Conservation (phyloP, 164 flowering plant genomes). For the Annona squamosa region DNA sequence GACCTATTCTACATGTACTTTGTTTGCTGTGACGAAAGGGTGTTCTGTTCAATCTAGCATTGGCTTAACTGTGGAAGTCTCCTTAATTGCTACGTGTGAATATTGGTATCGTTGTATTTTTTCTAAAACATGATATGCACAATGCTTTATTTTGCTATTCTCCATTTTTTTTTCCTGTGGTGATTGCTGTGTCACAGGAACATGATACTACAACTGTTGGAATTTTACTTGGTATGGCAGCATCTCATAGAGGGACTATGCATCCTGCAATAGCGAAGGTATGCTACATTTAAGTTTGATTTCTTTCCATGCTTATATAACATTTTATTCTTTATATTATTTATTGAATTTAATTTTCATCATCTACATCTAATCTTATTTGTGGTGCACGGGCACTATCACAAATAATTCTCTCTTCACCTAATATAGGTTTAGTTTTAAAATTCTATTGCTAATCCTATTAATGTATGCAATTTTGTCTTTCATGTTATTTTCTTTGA, state of each 20-base stretch:
- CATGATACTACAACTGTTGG: constrained; percentile 92
- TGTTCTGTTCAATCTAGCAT: too few relatives aligned
- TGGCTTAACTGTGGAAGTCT: too few relatives aligned
- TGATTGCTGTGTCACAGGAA: constrained; percentile 34
- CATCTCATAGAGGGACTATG: constrained; percentile 91
- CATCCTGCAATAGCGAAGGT: constrained; percentile 88
- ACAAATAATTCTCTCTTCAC: background rate
- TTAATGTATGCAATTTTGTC: background rate
- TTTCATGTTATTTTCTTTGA: background rate
- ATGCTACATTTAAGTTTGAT: background rate
- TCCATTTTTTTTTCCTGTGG: background rate
- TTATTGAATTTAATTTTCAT: too few relatives aligned
- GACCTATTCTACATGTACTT: too few relatives aligned
- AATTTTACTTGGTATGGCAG: constrained; percentile 92
- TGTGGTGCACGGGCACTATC: too few relatives aligned
- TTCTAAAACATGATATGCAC: too few relatives aligned
- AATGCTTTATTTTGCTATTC: background rate
- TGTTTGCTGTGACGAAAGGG: too few relatives aligned
- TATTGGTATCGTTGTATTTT: too few relatives aligned
- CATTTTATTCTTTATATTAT: too few relatives aligned
- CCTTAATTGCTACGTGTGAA: too few relatives aligned
- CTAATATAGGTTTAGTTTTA: background rate
- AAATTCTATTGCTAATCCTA: background rate
- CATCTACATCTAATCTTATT: too few relatives aligned
- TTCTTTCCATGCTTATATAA: background rate